Evolutionary conservation across 768 basidiomycete species (phyloP).

Genomic region (Wakefieldia striispora): DNA sequence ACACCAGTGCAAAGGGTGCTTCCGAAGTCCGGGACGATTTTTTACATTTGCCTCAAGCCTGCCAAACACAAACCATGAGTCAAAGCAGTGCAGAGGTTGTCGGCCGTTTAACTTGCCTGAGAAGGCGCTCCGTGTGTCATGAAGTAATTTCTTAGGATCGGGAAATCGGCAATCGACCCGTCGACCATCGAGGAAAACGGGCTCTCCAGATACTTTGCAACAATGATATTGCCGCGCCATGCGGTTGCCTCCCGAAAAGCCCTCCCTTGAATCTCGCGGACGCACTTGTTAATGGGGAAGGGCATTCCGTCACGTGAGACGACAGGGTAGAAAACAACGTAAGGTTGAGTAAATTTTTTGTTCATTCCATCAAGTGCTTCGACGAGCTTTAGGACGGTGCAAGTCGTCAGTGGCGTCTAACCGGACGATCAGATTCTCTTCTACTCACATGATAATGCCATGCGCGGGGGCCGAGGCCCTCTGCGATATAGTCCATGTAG

Average conservation of each 20-base stretch:
- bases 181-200: slow-evolving; percentile 56
- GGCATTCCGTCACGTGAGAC: slow-evolving; percentile 78
- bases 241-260: slow-evolving; percentile 59
- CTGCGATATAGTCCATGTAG: slow-evolving; percentile 84
- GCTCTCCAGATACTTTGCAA: slow-evolving; percentile 62
- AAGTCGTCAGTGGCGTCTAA: slow-evolving; percentile 19
- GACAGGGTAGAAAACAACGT: slow-evolving; percentile 77
- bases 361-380: slow-evolving; percentile 80
- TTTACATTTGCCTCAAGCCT: slow-evolving; percentile 27
- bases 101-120: slow-evolving; percentile 34
- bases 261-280: slow-evolving; percentile 70
- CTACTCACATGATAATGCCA: slow-evolving; percentile 72
- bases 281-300: slow-evolving; percentile 75
- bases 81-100: slow-evolving; percentile 7
- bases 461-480: slow-evolving; percentile 60
- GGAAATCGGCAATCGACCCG: slow-evolving; percentile 82
- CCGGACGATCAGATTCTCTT: slow-evolving; percentile 8
- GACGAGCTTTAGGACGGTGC: slow-evolving; percentile 46
- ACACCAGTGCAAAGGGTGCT: neutral
- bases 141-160: slow-evolving; percentile 77
- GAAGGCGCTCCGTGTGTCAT: slow-evolving; percentile 58
- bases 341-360: slow-evolving; percentile 73
- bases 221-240: slow-evolving; percentile 79
- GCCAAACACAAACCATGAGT: slow-evolving; percentile 24
- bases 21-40: neutral